Conservation (phyloP, 768 basidiomycete species). For the Tephrocybe sp. region DNA sequence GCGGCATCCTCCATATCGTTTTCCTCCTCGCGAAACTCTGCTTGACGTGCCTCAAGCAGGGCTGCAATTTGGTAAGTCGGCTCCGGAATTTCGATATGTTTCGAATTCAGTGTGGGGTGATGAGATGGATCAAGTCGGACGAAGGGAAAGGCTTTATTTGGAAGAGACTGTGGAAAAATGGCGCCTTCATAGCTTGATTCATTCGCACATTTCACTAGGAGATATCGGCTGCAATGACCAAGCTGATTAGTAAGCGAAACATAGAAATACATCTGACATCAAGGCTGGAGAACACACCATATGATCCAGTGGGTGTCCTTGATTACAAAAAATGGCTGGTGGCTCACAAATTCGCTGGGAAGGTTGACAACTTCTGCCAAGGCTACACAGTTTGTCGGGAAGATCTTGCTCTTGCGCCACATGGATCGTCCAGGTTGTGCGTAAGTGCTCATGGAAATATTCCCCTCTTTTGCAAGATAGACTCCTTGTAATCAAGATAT, state of each 20-base stretch:
- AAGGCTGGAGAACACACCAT: slow-evolving; percentile 42
- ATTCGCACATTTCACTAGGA: slow-evolving; percentile 45
- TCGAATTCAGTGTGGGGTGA: slow-evolving; percentile 9
- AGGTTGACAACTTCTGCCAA: slow-evolving; percentile 67
- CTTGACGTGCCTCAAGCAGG: slow-evolving; percentile 39
- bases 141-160: slow-evolving; percentile 30
- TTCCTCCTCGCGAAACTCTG: slow-evolving; percentile 40
- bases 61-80: slow-evolving; percentile 52
- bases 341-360: slow-evolving; percentile 51
- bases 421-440: slow-evolving; percentile 27
- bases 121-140: slow-evolving; percentile 43
- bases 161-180: slow-evolving; percentile 1
- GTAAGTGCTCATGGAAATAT: slow-evolving; percentile 44
- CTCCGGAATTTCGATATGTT: slow-evolving; percentile 51
- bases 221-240: slow-evolving; percentile 49
- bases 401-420: slow-evolving; percentile 53
- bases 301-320: slow-evolving; percentile 68
- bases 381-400: slow-evolving; percentile 50
- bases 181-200: slow-evolving; percentile 8
- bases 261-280: neutral
- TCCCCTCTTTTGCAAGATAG: slow-evolving; percentile 62
- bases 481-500: slow-evolving; percentile 48
- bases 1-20: slow-evolving; percentile 48
- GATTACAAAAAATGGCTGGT: slow-evolving; percentile 55
- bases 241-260: neutral